Evolutionary conservation across 129 eudicot species (phyloP), one percentile per base, ranked within the genome.

Genomic region (Centella asiatica): DNA sequence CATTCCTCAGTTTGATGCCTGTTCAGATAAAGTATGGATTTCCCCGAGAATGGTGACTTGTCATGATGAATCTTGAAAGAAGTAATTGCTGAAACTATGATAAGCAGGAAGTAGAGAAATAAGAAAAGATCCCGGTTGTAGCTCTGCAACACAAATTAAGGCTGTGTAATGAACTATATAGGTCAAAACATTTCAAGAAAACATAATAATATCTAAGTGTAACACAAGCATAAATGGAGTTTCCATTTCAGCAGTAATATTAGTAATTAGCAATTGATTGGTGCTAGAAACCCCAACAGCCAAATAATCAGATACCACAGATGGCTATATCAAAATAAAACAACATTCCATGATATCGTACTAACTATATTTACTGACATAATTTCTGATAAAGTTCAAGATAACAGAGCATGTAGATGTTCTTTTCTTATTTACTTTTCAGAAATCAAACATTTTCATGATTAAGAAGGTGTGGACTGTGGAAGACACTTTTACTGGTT

Each of bases 1-100:
- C 97, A 89, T 60, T 89, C 95, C 82, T 89, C 95, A 36, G 95
- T 89, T 78, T 89, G 97, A 62, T 90, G 97, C 76, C 97, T 78
- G 70, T 90, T 90, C 39, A 90, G 78, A 65, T 89, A 89, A 57
- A 83, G 80, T 58, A 89, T 80, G 31, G 90, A 36, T 82, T 85
- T 89, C 54, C 95, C 97, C n/a, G 97, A 70, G 63, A 85, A 71
- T 42, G 84, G 76, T 57, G 97, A 83, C 69, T 80, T 85, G 36
- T 90, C 97, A 46, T 83, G 83, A 72, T 90, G 95, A 60, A 73
- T 72, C 75, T 76, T 85, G 80, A 83, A 85, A 60, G 97, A 89
- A 36, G 97, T 89, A 25, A 85, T 71, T 46, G 95, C 92, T 4
- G 95, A 79, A 33, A 89, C 90, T 53, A 85, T 85, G 73, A 89